Base-by-base conservation (phyloP, 768 basidiomycete species). In the Suillus fuscotomentosus region DNA sequence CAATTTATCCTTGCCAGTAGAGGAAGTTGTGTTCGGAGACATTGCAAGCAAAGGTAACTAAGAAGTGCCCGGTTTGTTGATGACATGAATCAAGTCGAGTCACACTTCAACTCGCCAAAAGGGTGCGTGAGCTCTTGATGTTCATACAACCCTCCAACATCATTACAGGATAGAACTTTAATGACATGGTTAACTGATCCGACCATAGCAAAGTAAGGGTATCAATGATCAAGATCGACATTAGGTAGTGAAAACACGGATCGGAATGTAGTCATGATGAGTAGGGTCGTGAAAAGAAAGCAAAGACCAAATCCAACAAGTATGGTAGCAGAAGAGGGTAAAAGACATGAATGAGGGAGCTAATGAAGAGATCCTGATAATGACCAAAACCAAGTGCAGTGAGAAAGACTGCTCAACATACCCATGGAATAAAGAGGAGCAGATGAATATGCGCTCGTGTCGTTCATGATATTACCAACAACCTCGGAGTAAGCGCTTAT, bases 171-270 rank as follows among this genome's bases (percentile, higher is more conserved):
- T 69, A 68, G 66, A 63, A 69, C 76, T 69, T 73, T 70, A 68
- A 64, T 69, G 63, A 75, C 74, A 77, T 72, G 73, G 71, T 48
- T 69, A 67, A 55, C 56, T 73, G 66, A 75, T 71, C 72, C 75
- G 60, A 71, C 67, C 74, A 63, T 64, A 66, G 66, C 66, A 72
- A 68, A 71, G 66, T 70, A 70, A 71, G 76, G 83, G 85, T 89
- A 83, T 80, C 82, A 79, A 77, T 72, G 78, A 80, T 80, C 80
- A 80, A 81, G 83, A 86, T 84, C 86, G 83, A 83, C 79, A 88
- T 90, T 88, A 88, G 80, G 82, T 81, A 80, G 66, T 76, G 82
- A 80, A 81, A 79, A 86, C 77, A 78, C 77, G 84, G 81, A 87
- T 83, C 81, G 79, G 81, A 79, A 80, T 59, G 41, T 83, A 84